Percentiles rank a stretch among this genome's conserved stretches.
Conservation (phyloP, 257 asterid genomes). For the Fraxinus anomala region DNA sequence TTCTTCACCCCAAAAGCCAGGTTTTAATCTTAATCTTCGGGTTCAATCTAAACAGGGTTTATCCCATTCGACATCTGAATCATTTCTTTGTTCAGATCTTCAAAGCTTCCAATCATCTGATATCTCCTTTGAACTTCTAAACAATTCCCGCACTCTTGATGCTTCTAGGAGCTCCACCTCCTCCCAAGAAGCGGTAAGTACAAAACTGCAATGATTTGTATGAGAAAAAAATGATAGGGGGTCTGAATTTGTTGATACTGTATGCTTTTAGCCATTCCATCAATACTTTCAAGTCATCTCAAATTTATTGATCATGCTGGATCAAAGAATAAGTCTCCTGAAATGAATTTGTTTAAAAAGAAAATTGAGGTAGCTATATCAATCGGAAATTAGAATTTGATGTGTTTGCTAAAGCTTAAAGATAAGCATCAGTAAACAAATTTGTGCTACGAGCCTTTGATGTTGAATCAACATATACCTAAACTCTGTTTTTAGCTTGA, state of each 20-base stretch:
- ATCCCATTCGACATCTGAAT: constrained; percentile 28
- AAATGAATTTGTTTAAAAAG: neutral
- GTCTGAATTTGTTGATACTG: neutral
- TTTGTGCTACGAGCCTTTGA: neutral
- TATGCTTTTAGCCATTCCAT: neutral
- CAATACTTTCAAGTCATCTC: neutral
- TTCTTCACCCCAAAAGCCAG: constrained; percentile 30
- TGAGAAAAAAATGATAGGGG: neutral
- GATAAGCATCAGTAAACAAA: neutral
- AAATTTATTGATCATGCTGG: neutral
- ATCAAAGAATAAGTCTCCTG: neutral
- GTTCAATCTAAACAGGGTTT: constrained; percentile 31
- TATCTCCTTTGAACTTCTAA: constrained; percentile 36
- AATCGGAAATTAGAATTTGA: neutral
- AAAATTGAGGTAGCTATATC: neutral
- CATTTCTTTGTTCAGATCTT: constrained; percentile 37
- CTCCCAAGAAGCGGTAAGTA: constrained; percentile 28
- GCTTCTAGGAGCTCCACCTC: constrained; percentile 31
- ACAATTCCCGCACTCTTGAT: constrained; percentile 31
- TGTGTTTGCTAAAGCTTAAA: neutral
- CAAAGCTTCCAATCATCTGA: constrained; percentile 32
- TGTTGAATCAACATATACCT: neutral
- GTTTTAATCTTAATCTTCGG: constrained; percentile 31
- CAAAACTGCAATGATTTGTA: neutral
- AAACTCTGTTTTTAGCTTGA: neutral